These are phyloP conservation scores for Rhypophila decipiens DNA, from an alignment of 495 filamentous ascomycete genomes.

Conservation along the genomic window DNA sequence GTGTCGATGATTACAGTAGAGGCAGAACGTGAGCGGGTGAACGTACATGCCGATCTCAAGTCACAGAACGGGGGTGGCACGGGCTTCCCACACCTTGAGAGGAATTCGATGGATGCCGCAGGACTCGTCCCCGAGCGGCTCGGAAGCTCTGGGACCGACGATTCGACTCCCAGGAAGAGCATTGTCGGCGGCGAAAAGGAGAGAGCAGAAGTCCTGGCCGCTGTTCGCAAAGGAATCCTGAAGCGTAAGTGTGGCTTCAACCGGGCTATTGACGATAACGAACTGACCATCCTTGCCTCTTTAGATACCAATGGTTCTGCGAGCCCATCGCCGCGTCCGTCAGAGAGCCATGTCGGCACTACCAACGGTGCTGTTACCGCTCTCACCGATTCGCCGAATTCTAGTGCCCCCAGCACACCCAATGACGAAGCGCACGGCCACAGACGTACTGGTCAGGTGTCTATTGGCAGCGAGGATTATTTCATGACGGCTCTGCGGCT, in stretches of 20 bases:
- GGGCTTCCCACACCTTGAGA: constrained; percentile 83
- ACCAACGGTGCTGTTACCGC: constrained; percentile 49
- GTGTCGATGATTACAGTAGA: constrained; percentile 95
- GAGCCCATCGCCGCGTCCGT: constrained; percentile 56
- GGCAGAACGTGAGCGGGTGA: constrained; percentile 79
- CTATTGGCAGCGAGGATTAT: constrained; percentile 80
- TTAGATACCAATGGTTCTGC: constrained; percentile 49
- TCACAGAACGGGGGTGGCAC: constrained; percentile 67
- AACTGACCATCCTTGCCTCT: constrained; percentile 4
- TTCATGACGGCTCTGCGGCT: constrained; percentile 71
- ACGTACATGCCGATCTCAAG: constrained; percentile 65
- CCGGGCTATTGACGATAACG: background rate
- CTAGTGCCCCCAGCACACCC: constrained; percentile 78
- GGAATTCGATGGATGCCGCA: constrained; percentile 60
- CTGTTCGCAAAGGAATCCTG: constrained; percentile 87
- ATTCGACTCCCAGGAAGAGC: constrained; percentile 65
- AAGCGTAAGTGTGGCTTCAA: constrained; percentile 62
- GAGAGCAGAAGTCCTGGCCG: constrained; percentile 81
- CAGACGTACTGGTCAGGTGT: constrained; percentile 56
- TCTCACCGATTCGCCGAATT: constrained; percentile 69
- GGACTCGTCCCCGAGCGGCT: constrained; percentile 39
- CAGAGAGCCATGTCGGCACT: constrained; percentile 40
- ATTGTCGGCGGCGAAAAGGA: constrained; percentile 88
- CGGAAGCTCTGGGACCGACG: constrained; percentile 51
- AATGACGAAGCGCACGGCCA: constrained; percentile 61